Conservation (phyloP, 2,329 filamentous ascomycete species). For the Ceratocystis albifundus region DNA sequence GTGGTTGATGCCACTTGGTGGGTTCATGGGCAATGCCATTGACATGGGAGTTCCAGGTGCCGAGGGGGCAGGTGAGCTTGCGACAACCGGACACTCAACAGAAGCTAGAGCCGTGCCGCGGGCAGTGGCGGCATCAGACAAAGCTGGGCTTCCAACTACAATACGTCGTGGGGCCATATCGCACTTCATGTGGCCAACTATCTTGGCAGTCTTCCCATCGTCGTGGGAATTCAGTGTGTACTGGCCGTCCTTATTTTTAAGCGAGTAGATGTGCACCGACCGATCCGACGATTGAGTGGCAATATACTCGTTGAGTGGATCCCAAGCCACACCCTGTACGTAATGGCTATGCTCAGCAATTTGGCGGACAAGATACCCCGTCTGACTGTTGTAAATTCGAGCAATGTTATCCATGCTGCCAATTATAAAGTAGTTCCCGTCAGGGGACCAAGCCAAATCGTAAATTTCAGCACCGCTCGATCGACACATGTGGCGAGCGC, state of each 20-base stretch:
- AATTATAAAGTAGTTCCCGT: constrained; percentile 89
- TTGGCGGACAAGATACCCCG: constrained; percentile 66
- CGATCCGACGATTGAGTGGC: constrained; percentile 96
- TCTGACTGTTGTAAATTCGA: constrained; percentile 88
- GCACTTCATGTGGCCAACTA: constrained; percentile 68
- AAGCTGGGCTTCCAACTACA: constrained; percentile 82
- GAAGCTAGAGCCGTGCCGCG: constrained; percentile 37
- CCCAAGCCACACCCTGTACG: constrained; percentile 96
- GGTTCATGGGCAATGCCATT: constrained; percentile 87
- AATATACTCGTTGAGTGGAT: constrained; percentile 94
- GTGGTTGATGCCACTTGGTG: constrained; percentile 75
- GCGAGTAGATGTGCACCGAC: constrained; percentile 91
- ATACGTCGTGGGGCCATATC: constrained; percentile 86
- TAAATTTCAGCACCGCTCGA: constrained; percentile 94
- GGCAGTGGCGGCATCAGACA: constrained; percentile 29
- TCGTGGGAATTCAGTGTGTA: constrained; percentile 59
- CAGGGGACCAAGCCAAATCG: constrained; percentile 97
- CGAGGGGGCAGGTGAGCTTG: constrained; percentile 77
- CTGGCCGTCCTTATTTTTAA: constrained; percentile 93
- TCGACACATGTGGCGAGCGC: constrained; percentile 94
- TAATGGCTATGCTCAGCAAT: constrained; percentile 98
- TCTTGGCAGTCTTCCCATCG: constrained; percentile 58
- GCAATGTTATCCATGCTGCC: constrained; percentile 99
- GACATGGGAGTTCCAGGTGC: constrained; percentile 90
- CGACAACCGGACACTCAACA: constrained; percentile 40